Conservation (phyloP, 169 alveolate genomes). For the Haemoproteus tartakovskyi region DNA sequence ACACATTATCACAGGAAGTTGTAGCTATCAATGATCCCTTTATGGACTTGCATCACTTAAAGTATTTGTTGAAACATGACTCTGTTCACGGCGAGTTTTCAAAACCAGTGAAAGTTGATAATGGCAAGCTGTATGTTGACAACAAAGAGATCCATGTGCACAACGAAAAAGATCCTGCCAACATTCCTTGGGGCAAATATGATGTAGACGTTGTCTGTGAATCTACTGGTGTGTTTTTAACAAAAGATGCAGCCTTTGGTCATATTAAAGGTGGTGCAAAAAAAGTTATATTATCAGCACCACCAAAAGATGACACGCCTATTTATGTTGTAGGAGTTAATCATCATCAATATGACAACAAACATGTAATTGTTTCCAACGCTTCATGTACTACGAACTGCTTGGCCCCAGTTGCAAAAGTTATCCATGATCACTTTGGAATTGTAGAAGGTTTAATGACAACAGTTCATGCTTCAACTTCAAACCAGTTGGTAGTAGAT, state of each 20-base stretch:
- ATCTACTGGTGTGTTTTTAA: slow-evolving; percentile 97
- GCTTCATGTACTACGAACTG: slow-evolving; percentile 99
- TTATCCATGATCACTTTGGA: slow-evolving; percentile 95
- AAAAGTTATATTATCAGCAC: slow-evolving; percentile 98
- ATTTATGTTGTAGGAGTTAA: slow-evolving; percentile 98
- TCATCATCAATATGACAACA: slow-evolving; percentile 88
- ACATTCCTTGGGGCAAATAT: slow-evolving; percentile 95
- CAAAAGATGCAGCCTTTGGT: slow-evolving; percentile 90
- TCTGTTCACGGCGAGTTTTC: slow-evolving; percentile 93
- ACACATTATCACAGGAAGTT: slow-evolving; percentile 71
- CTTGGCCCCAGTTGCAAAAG: slow-evolving; percentile 99
- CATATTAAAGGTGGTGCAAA: slow-evolving; percentile 98
- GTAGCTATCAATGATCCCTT: slow-evolving; percentile 98
- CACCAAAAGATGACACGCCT: slow-evolving; percentile 97
- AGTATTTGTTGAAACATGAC: slow-evolving; percentile 94
- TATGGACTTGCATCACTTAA: slow-evolving; percentile 94
- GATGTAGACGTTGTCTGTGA: slow-evolving; percentile 97
- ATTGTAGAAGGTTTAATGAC: slow-evolving; percentile 99
- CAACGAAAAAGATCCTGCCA: slow-evolving; percentile 93
- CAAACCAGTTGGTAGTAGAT: slow-evolving; percentile 98
- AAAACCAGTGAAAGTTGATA: slow-evolving; percentile 80
- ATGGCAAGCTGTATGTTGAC: slow-evolving; percentile 81
- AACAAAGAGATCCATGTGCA: slow-evolving; percentile 83
- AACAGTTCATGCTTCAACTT: slow-evolving; percentile 99
- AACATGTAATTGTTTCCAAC: slow-evolving; percentile 92